Evolutionary conservation across 257 asterid species (phyloP).

Genomic region (Pogostemon cablin): DNA sequence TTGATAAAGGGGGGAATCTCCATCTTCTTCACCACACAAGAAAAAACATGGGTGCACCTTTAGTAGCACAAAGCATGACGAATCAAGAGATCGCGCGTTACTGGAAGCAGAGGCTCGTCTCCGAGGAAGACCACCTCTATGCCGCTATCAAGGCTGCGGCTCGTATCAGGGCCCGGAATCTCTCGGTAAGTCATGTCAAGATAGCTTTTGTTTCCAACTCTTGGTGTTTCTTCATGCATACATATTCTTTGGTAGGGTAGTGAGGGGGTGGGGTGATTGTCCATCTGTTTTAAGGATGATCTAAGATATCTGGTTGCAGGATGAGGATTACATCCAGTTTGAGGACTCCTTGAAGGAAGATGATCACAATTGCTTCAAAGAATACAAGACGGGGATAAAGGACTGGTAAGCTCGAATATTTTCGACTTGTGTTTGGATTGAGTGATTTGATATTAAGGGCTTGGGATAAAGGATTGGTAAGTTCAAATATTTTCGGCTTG

Average conservation of each 20-base stretch:
- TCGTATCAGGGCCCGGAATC: conserved; percentile 46
- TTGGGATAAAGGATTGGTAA: conserved; percentile 64
- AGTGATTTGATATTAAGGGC: too few species aligned
- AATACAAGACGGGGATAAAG: conserved; percentile 46
- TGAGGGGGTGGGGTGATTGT: neutral
- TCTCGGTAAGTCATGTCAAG: conserved; percentile 37
- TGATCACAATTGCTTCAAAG: neutral
- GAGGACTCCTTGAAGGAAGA: conserved; percentile 39
- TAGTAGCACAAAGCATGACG: conserved; percentile 45
- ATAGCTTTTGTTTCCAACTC: too few species aligned
- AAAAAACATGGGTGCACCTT: conserved; percentile 21
- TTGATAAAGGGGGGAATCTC: conserved; percentile 1
- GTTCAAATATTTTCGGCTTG: neutral
- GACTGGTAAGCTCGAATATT: conserved; percentile 50
- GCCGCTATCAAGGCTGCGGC: conserved; percentile 72
- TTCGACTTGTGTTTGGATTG: neutral
- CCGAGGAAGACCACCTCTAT: conserved; percentile 64
- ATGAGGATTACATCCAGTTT: conserved; percentile 41
- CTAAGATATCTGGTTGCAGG: conserved; percentile 36
- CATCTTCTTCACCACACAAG: conserved; percentile 15
- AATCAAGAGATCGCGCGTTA: conserved; percentile 54
- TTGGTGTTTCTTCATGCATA: too few species aligned
- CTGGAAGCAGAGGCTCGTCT: conserved; percentile 55
- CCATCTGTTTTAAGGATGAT: neutral
- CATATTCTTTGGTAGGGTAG: too few species aligned